Base-by-base conservation (phyloP, 2,329 filamentous ascomycete genomes). In the Xylariaceae sp. region DNA sequence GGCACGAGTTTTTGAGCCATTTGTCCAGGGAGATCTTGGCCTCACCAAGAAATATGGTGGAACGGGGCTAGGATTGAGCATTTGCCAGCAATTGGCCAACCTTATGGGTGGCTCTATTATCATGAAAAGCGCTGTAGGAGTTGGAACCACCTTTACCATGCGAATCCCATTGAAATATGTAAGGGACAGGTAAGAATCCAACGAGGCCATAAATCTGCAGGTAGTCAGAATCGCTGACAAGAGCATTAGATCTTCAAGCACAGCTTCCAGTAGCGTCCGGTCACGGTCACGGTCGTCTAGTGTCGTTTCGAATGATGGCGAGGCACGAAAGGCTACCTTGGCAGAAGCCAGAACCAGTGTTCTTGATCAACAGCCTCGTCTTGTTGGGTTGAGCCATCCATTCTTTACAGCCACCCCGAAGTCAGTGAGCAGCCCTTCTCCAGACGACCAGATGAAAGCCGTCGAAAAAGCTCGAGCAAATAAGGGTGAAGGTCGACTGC, bases 41-140 rank as follows among this genome's bases (percentile, higher is more conserved):
- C 69, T 96, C 14, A 94, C 86, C 70, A 94, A 89, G 65, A 93
- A 93, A 60, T 94, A 85, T 61, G 89, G 89, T 16, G 91, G 91
- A 14, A 95, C 91, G 1, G 91, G 91, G 4, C 71, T 95, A 2
- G 91, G 91, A 2, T 66, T 96, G 44, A 92, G 86, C 59, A 96
- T 96, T 57, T 95, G 89, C 67, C 85, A 88, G 17, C 91, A 96
- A 63, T 72, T 96, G 29, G 87, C 89, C 3, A 80, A 74, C 14
- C 70, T 95, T 14, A 95, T 96, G 88, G 83, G 83, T 40, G 91
- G 91, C 8, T 79, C 71, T 1, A 87, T 96, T 40, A 72, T 73
- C 3, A 70, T 95, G 27, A 77, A 75, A 50, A 95, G 88, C 59
- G 79, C 81, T 6, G 71, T 86, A 14, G 86, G 85, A 1, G 75